These are phyloP conservation scores for Talaromyces marneffei DNA, from an alignment of 2,329 filamentous ascomycete genomes.

Conservation along the genomic window DNA sequence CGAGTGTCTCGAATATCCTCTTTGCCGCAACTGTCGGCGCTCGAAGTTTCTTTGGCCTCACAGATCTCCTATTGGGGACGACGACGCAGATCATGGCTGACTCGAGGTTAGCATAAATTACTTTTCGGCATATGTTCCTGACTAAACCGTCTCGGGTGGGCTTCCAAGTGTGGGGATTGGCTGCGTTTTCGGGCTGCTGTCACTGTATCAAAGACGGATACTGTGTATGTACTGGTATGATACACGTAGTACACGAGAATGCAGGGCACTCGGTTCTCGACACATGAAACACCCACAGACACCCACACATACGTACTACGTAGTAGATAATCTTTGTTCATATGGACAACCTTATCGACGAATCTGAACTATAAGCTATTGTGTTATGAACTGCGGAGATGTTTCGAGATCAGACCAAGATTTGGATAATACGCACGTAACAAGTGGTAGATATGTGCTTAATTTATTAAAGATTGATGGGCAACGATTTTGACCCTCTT, in stretches of 20 bases:
- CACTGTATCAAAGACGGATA: not conserved
- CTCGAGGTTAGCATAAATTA: not conserved
- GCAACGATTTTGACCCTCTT: not conserved
- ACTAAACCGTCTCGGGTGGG: not conserved
- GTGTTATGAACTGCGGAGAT: not conserved
- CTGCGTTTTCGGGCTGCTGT: not conserved
- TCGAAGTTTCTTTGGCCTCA: not conserved
- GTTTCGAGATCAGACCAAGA: not conserved
- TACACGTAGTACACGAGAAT: not conserved
- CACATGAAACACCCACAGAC: not conserved
- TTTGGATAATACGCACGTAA: not conserved
- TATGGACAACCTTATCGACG: not conserved
- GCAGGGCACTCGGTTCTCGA: not conserved
- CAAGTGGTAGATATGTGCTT: not conserved
- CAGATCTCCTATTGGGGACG: not conserved
- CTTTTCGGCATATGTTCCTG: constrained; percentile 5
- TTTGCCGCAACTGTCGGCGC: not conserved
- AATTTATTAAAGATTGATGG: not conserved
- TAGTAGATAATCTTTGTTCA: not conserved
- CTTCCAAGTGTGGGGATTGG: not conserved
- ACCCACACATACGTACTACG: not conserved
- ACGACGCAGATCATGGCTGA: constrained; percentile 1
- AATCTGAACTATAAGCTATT: not conserved
- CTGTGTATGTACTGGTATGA: not conserved
- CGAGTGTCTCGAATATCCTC: not conserved